Percentiles rank a stretch among this genome's conserved stretches.
phyloP scores from a whole-genome alignment of 441 rosid species.

The Mallotus japonicus region DNA sequence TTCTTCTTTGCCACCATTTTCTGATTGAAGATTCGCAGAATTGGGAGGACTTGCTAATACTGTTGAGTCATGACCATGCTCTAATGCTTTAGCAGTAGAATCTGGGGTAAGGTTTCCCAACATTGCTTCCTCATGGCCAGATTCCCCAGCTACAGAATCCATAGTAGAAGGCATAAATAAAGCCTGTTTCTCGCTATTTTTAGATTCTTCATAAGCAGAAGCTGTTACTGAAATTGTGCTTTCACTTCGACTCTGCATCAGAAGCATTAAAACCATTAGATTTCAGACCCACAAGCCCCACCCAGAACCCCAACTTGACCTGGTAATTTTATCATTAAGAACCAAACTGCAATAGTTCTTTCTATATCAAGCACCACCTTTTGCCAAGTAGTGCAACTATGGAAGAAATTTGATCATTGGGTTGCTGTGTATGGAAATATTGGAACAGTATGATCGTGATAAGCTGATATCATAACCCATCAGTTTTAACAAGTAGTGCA shows the following conservation, averaged over 20 bases:
- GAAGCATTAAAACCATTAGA: constrained; percentile 19
- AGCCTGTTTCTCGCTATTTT: constrained; percentile 10
- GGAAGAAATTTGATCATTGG: background rate
- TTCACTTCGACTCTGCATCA: constrained; percentile 33
- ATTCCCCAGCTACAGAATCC: constrained; percentile 25
- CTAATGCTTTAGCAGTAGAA: constrained; percentile 21
- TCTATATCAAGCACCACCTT: background rate
- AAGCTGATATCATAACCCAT: background rate
- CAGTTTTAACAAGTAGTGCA: background rate
- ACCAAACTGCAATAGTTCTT: background rate
- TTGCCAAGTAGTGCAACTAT: background rate
- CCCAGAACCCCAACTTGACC: background rate
- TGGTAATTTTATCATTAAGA: background rate
- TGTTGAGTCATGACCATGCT: constrained; percentile 2
- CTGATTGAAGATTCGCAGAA: constrained; percentile 22
- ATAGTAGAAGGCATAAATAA: constrained; percentile 1
- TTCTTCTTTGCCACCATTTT: constrained; percentile 16
- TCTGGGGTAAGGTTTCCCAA: constrained; percentile 10
- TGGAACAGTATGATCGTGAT: background rate
- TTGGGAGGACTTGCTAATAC: constrained; percentile 16
- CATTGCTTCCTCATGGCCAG: constrained; percentile 18
- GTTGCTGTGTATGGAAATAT: background rate
- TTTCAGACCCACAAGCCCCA: background rate
- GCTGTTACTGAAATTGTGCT: background rate
- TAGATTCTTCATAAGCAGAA: constrained; percentile 14